Evolutionary conservation across 352 stramenopile species (phyloP), one percentile per base, ranked within the genome.

Genomic region (Globisporangium spiculum): DNA sequence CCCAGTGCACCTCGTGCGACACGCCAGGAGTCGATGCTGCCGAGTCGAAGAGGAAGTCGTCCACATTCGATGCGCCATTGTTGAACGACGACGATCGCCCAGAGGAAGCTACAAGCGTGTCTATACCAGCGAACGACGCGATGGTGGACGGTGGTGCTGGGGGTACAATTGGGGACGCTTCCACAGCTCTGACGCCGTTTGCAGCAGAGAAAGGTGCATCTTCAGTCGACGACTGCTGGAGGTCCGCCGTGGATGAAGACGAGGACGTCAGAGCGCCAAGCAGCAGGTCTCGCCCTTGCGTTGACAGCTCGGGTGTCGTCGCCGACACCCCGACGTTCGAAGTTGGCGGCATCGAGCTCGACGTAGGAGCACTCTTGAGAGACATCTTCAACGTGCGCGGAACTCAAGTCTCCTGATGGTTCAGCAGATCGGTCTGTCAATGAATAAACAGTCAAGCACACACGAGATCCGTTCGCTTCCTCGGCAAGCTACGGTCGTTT

Each of bases 1-100:
- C 88, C 88, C 88, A 96, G 46, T 94, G 88, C 5, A 96, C 87
- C 58, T 94, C 80, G 63, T 96, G 88, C 9, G 77, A 72, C 24
- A 86, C 71, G 24, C 63, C 74, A 9, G 84, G 71, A 50, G 74
- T 65, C 22, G 80, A 78, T 36, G 79, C 64, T 4, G 75, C 67
- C 22, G 73, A 76, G 69, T 83, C 78, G 41, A 71, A 41, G 22
- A 84, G 67, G 24, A 82, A 70, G 54, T 72, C 67, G 12, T 68
- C 67, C 22, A 5, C 48, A 16, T 48, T 63, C 22, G 63, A 36
- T n/a, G 20, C 14, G 24, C 61, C 56, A 57, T 63, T 54, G 26
- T 41, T 69, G 68, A 69, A 73, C 38, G 68, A 69, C 30, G 68
- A 63, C 52, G 68, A 69, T 20, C 62, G 62, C 52, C 36, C 48